Evolutionary conservation across 768 basidiomycete species (phyloP).

Genomic region (Mycena leptocephala): DNA sequence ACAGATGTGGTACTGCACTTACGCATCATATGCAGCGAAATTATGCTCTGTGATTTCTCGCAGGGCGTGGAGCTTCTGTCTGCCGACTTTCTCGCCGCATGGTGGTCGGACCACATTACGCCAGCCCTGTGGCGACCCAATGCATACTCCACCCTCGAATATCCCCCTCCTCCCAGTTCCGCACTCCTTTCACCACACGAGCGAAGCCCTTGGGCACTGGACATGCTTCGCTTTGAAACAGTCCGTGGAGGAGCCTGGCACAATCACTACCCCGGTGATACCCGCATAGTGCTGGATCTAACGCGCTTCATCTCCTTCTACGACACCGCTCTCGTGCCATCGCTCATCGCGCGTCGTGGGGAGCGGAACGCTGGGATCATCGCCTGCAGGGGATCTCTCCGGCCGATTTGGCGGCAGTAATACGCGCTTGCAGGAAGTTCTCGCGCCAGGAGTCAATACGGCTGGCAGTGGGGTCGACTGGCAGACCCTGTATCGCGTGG

Average conservation of each 20-base stretch:
- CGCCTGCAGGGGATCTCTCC: not conserved
- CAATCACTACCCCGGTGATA: no score
- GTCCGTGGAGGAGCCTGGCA: no score
- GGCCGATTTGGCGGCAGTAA: not conserved
- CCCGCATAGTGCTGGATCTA: not conserved
- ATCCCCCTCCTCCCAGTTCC: no score
- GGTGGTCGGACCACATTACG: not conserved
- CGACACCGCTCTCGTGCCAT: not conserved
- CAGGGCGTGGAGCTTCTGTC: constrained; percentile 46
- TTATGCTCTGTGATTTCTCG: constrained; percentile 54
- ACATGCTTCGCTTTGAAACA: no score
- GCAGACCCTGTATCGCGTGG: not conserved
- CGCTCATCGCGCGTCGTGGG: not conserved
- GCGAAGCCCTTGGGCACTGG: no score
- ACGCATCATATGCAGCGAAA: constrained; percentile 48
- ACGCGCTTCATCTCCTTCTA: not conserved
- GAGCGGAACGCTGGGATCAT: not conserved
- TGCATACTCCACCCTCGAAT: no score
- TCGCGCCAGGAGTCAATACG: not conserved
- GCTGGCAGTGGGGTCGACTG: not conserved
- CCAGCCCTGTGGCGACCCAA: not conserved
- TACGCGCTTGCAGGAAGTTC: not conserved
- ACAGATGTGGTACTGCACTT: constrained; percentile 29
- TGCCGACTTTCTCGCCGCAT: constrained; percentile 33
- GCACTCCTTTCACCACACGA: no score